A percentile compares a stretch with the other conserved stretches of the same genome.
These are phyloP conservation scores for Globisporangium parvum DNA, from an alignment of 352 stramenopile genomes.

Conservation along the genomic window DNA sequence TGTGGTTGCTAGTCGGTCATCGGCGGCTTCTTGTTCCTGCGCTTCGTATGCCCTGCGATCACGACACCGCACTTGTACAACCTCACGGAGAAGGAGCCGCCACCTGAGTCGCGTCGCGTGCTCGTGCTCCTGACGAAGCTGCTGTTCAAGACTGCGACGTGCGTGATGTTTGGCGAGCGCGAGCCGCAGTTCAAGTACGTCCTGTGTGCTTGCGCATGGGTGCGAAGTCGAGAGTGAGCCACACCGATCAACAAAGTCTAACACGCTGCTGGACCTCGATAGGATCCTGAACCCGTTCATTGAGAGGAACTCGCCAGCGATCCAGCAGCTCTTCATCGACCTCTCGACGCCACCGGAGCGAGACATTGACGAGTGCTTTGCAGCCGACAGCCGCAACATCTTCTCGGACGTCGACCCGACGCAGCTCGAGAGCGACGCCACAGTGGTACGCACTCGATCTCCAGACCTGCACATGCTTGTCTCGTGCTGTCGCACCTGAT, in stretches of 20 bases:
- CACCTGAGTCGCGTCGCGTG: slow-evolving; percentile 62
- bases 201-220: too few relatives aligned
- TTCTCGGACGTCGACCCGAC: slow-evolving; percentile 53
- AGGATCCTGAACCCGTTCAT: slow-evolving; percentile 88
- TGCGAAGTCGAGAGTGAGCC: too few relatives aligned
- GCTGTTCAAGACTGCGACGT: slow-evolving; percentile 86
- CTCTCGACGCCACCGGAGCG: slow-evolving; percentile 53
- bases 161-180: slow-evolving; percentile 78
- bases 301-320: slow-evolving; percentile 66
- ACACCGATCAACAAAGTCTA: too few relatives aligned
- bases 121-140: slow-evolving; percentile 86
- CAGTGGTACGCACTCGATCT: slow-evolving; percentile 25
- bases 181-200: slow-evolving; percentile 77
- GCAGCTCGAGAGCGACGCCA: slow-evolving; percentile 54
- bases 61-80: slow-evolving; percentile 83
- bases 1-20: slow-evolving; percentile 55
- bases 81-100: slow-evolving; percentile 65
- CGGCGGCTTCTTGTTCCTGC: slow-evolving; percentile 83
- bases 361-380: slow-evolving; percentile 76
- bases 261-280: neutral
- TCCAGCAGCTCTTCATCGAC: slow-evolving; percentile 73
- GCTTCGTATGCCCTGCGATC: slow-evolving; percentile 85
- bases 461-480: too few relatives aligned
- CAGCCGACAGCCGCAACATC: slow-evolving; percentile 61
- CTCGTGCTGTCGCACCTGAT: too few relatives aligned